These are phyloP conservation scores for Oryza coarctata DNA, from an alignment of 176 grass and related monocot genomes.

Conservation along the genomic window DNA sequence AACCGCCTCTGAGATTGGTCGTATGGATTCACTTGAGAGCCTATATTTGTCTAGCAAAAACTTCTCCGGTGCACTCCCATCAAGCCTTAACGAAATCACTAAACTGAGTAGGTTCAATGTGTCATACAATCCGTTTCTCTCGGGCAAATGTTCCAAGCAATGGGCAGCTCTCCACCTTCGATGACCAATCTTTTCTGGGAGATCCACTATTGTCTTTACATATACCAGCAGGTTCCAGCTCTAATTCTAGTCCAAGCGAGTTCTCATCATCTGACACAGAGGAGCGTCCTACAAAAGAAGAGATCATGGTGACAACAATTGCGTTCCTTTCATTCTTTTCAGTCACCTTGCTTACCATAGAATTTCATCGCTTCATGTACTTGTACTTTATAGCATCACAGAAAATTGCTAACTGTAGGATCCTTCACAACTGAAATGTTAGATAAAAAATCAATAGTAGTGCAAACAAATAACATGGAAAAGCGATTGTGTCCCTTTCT, in stretches of 20 bases:
- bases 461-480: not conserved
- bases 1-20: conserved; percentile 40
- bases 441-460: not conserved
- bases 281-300: not conserved
- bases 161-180: conserved; percentile 40
- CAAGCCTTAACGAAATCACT: conserved; percentile 32
- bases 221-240: not conserved
- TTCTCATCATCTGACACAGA: not conserved
- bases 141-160: conserved; percentile 26
- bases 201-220: conserved; percentile 28
- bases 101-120: conserved; percentile 48
- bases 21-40: conserved; percentile 32
- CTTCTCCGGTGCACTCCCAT: conserved; percentile 51
- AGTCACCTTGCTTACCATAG: not conserved
- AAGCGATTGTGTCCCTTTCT: too few relatives aligned
- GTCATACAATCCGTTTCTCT: conserved; percentile 48
- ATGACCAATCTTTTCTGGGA: conserved; percentile 41
- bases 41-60: conserved; percentile 51
- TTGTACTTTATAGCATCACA: not conserved
- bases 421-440: not conserved
- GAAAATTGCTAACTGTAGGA: not conserved
- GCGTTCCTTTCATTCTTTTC: not conserved
- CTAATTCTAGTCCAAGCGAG: not conserved
- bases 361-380: not conserved
- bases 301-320: not conserved